Conservation (phyloP, 2,329 filamentous ascomycete genomes). For the Penicillium thymicola region DNA sequence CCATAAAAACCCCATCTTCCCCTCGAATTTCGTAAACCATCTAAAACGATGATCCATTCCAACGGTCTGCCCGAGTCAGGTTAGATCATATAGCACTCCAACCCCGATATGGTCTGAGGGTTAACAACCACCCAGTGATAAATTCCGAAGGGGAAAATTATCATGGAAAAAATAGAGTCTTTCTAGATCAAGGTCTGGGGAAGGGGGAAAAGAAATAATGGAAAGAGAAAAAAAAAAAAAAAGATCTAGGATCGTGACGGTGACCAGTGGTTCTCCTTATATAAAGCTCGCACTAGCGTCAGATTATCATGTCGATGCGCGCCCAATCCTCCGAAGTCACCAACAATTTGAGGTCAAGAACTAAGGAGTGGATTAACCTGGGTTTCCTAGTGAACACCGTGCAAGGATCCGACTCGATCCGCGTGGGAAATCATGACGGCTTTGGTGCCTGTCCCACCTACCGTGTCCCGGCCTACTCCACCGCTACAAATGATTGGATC, state of each 20-base stretch:
- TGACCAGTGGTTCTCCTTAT: slow-evolving; percentile 21
- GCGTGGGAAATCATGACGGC: slow-evolving; percentile 24
- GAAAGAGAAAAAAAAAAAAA: slow-evolving; percentile 3
- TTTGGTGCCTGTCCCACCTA: slow-evolving; percentile 31
- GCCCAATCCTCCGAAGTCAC: slow-evolving; percentile 18
- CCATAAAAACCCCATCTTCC: not conserved
- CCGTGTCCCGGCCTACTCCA: slow-evolving; percentile 22
- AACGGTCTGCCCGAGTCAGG: slow-evolving; percentile 27
- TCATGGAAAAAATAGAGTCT: not conserved
- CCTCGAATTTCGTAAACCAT: slow-evolving; percentile 6
- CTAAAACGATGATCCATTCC: slow-evolving; percentile 24
- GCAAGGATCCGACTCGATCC: slow-evolving; percentile 29
- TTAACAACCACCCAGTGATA: not conserved
- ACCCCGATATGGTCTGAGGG: slow-evolving; percentile 1
- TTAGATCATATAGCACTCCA: slow-evolving; percentile 23
- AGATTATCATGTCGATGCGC: slow-evolving; percentile 24
- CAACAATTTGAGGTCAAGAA: slow-evolving; percentile 1
- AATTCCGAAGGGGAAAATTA: not conserved
- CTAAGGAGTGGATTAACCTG: slow-evolving; percentile 6
- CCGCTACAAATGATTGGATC: slow-evolving; percentile 17
- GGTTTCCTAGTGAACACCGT: slow-evolving; percentile 16
- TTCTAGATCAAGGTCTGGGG: not conserved
- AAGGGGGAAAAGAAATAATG: not conserved
- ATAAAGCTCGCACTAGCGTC: slow-evolving; percentile 26
- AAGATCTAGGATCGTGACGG: slow-evolving; percentile 11